A percentile compares a stretch with the other conserved stretches of the same genome.
These are phyloP conservation scores for Pseudogymnoascus sp. DNA, from an alignment of 2,329 filamentous ascomycete species.

Conservation along the genomic window DNA sequence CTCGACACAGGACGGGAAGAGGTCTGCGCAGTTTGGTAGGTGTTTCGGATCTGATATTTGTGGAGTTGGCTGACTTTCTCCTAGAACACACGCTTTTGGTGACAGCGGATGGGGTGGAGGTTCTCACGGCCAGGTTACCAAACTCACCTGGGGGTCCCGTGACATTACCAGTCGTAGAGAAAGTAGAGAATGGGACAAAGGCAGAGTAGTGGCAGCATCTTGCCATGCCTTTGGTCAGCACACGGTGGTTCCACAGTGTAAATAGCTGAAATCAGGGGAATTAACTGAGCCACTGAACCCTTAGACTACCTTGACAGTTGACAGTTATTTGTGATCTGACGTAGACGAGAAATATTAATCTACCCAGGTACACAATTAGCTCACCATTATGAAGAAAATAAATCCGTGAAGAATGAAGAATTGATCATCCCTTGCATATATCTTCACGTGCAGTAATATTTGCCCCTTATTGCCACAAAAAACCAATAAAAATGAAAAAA, in stretches of 20 bases:
- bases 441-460: background rate
- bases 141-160: constrained; percentile 68
- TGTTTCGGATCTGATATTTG: constrained; percentile 11
- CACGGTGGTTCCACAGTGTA: background rate
- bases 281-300: background rate
- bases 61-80: constrained; percentile 14
- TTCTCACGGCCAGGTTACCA: constrained; percentile 56
- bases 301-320: background rate
- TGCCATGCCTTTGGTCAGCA: background rate
- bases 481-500: background rate
- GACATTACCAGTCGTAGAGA: constrained; percentile 40
- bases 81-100: constrained; percentile 74
- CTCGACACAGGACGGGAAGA: constrained; percentile 79
- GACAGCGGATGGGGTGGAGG: constrained; percentile 72
- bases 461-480: background rate
- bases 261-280: background rate
- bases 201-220: background rate
- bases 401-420: background rate
- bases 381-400: background rate
- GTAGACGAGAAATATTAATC: background rate
- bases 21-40: constrained; percentile 86
- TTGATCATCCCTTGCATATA: background rate
- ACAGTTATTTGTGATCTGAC: background rate
- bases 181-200: too few species aligned
- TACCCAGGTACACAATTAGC: background rate